Percentiles rank a stretch among this genome's conserved stretches.
Conservation (phyloP, 108 stramenopile species). For the Fistulifera pelliculosa region DNA sequence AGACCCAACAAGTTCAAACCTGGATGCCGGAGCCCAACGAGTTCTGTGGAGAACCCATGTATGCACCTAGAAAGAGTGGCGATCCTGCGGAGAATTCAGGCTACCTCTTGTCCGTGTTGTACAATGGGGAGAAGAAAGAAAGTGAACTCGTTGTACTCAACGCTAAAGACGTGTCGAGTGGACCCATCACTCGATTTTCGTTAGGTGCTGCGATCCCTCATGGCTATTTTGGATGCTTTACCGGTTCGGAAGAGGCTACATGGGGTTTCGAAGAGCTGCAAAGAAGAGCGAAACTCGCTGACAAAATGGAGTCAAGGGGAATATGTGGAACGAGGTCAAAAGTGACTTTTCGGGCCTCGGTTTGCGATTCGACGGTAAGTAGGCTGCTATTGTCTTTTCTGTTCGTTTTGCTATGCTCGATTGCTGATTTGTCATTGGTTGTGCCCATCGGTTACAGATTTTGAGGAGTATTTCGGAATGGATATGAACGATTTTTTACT, state of each 20-base stretch:
- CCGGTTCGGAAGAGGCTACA: conserved; percentile 45
- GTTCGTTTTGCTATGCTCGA: not conserved
- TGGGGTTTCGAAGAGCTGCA: conserved; percentile 73
- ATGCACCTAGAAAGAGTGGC: conserved; percentile 37
- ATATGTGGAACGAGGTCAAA: conserved; percentile 85
- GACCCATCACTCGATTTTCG: conserved; percentile 60
- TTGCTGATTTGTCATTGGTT: too few species aligned
- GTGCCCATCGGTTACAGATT: not conserved
- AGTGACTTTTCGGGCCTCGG: conserved; percentile 85
- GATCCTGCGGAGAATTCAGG: conserved; percentile 44
- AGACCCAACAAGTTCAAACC: conserved; percentile 32
- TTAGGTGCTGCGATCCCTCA: conserved; percentile 71
- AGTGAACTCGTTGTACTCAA: conserved; percentile 62
- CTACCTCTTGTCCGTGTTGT: conserved; percentile 60
- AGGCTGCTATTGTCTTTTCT: conserved; percentile 56
- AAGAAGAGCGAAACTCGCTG: conserved; percentile 67
- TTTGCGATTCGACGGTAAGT: conserved; percentile 79
- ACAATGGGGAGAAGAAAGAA: conserved; percentile 34
- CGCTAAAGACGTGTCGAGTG: conserved; percentile 39
- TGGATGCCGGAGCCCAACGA: conserved; percentile 68
- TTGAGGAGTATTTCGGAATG: not conserved
- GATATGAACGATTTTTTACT: conserved; percentile 1
- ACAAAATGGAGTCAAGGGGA: conserved; percentile 77
- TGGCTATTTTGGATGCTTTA: conserved; percentile 74
- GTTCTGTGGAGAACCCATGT: conserved; percentile 86